These are phyloP conservation scores for Hanseniaspora valbyensis DNA, from an alignment of 805 yeast species.

Conservation along the genomic window DNA sequence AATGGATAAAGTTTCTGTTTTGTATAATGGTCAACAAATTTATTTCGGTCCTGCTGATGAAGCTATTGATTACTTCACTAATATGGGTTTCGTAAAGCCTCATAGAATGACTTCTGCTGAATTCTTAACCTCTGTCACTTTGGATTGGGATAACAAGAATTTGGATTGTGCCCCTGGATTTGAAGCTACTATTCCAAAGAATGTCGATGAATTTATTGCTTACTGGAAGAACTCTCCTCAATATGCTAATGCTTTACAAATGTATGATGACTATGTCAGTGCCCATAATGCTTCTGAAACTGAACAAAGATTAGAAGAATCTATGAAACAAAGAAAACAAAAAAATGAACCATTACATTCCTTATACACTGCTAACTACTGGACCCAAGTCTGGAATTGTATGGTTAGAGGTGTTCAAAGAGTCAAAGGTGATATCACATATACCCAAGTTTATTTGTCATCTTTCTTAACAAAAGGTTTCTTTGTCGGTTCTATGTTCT, in stretches of 20 bases:
- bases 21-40: conserved; percentile 52
- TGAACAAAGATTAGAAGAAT: conserved; percentile 32
- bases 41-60: conserved; percentile 45
- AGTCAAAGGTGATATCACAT: conserved; percentile 46
- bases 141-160: conserved; percentile 50
- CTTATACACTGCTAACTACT: conserved; percentile 36
- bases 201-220: conserved; percentile 48
- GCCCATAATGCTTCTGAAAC: conserved; percentile 35
- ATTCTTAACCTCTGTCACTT: conserved; percentile 52
- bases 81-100: conserved; percentile 54
- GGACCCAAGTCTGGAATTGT: conserved; percentile 42
- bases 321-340: conserved; percentile 36
- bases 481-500: conserved; percentile 51
- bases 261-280: conserved; percentile 34
- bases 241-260: conserved; percentile 31
- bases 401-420: conserved; percentile 45
- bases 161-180: conserved; percentile 36
- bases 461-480: conserved; percentile 49
- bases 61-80: conserved; percentile 45
- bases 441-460: conserved; percentile 39
- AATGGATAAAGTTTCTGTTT: conserved; percentile 50
- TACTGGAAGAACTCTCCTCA: conserved; percentile 51
- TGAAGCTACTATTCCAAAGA: conserved; percentile 42
- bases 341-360: conserved; percentile 32
- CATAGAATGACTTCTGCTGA: conserved; percentile 59